Conservation (phyloP, 352 stramenopile species). For the Pythium aphanidermatum region DNA sequence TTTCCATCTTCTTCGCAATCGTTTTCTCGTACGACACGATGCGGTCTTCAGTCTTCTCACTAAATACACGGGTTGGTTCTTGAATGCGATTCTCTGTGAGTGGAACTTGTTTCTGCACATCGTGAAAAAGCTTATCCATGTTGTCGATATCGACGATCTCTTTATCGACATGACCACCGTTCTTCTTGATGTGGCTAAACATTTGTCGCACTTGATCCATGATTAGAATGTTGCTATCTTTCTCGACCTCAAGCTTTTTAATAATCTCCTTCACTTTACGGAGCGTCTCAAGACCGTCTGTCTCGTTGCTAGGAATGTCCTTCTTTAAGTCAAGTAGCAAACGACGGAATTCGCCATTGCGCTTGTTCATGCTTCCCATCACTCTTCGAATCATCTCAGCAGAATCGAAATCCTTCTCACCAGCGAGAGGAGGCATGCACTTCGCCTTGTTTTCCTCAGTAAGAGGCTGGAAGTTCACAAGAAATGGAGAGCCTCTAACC, state of each 20-base stretch:
- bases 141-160: conserved; percentile 75
- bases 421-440: conserved; percentile 57
- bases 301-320: conserved; percentile 75
- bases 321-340: conserved; percentile 77
- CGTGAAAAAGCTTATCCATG: conserved; percentile 77
- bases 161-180: conserved; percentile 75
- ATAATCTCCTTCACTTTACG: conserved; percentile 84
- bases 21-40: conserved; percentile 91
- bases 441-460: conserved; percentile 71
- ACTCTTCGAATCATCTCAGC: conserved; percentile 59
- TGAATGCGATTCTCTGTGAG: conserved; percentile 68
- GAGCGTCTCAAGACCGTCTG: conserved; percentile 70
- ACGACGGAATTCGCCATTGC: conserved; percentile 75
- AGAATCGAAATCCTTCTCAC: conserved; percentile 73
- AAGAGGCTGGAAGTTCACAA: conserved; percentile 32
- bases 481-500: conserved; percentile 93
- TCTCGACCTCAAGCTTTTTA: conserved; percentile 66
- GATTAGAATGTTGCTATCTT: conserved; percentile 57
- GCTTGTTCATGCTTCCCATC: conserved; percentile 82
- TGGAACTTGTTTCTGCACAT: conserved; percentile 78
- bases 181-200: conserved; percentile 78
- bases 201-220: conserved; percentile 75
- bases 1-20: conserved; percentile 79
- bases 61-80: conserved; percentile 80
- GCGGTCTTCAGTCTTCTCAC: conserved; percentile 91